These are phyloP conservation scores for Cercophora sp. DNA, from an alignment of 495 filamentous ascomycete species.

Conservation along the genomic window DNA sequence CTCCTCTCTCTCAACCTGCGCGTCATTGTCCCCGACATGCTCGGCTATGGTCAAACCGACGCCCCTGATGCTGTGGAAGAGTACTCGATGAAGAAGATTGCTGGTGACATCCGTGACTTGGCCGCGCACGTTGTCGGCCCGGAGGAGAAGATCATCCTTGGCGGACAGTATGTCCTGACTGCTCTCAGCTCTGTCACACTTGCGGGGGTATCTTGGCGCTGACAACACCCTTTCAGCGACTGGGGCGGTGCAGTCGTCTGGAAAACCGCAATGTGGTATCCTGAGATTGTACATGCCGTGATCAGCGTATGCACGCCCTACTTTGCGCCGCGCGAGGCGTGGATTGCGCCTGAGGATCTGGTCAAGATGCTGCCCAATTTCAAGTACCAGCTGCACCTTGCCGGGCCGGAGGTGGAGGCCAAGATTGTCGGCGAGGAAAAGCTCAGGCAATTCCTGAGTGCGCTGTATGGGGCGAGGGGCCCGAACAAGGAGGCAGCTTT, in stretches of 20 bases:
- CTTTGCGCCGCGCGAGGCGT: slow-evolving; percentile 44
- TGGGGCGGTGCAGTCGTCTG: slow-evolving; percentile 60
- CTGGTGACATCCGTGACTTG: slow-evolving; percentile 54
- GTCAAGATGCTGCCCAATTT: slow-evolving; percentile 67
- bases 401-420: slow-evolving; percentile 60
- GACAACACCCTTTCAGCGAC: too few species aligned
- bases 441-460: slow-evolving; percentile 63
- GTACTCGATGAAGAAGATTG: slow-evolving; percentile 63
- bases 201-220: too few species aligned
- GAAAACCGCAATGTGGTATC: slow-evolving; percentile 67
- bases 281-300: slow-evolving; percentile 64
- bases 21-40: slow-evolving; percentile 39
- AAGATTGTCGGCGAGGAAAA: slow-evolving; percentile 48
- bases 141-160: slow-evolving; percentile 32
- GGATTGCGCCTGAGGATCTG: slow-evolving; percentile 44
- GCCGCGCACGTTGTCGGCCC: slow-evolving; percentile 6
- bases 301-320: slow-evolving; percentile 81
- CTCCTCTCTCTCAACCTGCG: slow-evolving; percentile 60
- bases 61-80: slow-evolving; percentile 42
- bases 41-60: slow-evolving; percentile 71
- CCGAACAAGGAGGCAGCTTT: slow-evolving; percentile 53
- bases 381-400: slow-evolving; percentile 77
- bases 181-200: too few species aligned
- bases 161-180: slow-evolving; percentile 70
- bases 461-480: slow-evolving; percentile 62